A percentile compares a stretch with the other conserved stretches of the same genome.
phyloP scores from a whole-genome alignment of 2,329 filamentous ascomycete genomes.

The Penicillium sp. region DNA sequence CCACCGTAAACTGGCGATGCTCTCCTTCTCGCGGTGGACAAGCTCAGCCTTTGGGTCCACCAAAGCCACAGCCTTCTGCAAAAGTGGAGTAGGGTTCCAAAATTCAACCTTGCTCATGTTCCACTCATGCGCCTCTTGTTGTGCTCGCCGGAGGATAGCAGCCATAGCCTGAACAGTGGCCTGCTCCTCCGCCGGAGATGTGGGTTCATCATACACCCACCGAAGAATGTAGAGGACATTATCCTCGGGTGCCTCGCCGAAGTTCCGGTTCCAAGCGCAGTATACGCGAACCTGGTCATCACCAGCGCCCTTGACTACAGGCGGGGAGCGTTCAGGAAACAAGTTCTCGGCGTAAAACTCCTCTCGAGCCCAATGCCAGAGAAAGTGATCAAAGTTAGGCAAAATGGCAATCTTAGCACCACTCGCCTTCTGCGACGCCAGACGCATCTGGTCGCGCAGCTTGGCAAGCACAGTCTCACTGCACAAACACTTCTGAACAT shows the following conservation, averaged over 20 bases:
- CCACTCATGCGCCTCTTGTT: conserved; percentile 69
- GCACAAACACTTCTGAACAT: conserved; percentile 47
- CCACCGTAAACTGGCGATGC: conserved; percentile 49
- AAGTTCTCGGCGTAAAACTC: conserved; percentile 70
- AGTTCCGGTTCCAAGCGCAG: conserved; percentile 43
- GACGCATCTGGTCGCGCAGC: conserved; percentile 63
- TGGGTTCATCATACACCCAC: conserved; percentile 42
- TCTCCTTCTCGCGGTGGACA: conserved; percentile 46
- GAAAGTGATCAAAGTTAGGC: conserved; percentile 65
- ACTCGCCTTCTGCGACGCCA: conserved; percentile 40
- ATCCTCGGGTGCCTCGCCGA: conserved; percentile 36
- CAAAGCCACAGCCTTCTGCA: conserved; percentile 45
- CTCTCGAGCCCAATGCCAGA: conserved; percentile 79
- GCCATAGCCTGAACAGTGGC: conserved; percentile 54
- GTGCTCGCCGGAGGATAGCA: conserved; percentile 65
- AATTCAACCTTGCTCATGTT: conserved; percentile 67
- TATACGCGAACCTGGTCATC: conserved; percentile 47
- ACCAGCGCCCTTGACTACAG: conserved; percentile 68
- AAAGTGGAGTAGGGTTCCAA: conserved; percentile 72
- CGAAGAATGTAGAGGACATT: conserved; percentile 46
- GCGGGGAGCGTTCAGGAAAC: conserved; percentile 49
- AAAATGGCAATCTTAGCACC: conserved; percentile 62
- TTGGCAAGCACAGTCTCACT: conserved; percentile 61
- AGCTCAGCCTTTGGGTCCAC: conserved; percentile 40
- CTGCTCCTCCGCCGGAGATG: conserved; percentile 46